These are phyloP conservation scores for Acanthamoeba triangularis DNA, from an alignment of 208 protist species.

Conservation along the genomic window DNA sequence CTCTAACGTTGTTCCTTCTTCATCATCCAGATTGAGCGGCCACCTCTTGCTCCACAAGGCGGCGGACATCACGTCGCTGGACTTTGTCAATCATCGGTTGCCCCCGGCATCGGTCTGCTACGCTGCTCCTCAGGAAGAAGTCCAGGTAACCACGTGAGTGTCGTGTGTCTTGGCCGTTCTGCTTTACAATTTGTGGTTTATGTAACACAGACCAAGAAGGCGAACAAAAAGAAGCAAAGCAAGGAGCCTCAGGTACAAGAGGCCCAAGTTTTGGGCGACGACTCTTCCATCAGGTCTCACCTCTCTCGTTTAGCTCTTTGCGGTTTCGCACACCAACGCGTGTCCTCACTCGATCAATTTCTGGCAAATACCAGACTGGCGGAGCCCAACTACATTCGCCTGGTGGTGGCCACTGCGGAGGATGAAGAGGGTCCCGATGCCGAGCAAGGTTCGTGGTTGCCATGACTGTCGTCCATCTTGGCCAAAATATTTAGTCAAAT, in stretches of 20 bases:
- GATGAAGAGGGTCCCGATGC: slow-evolving; percentile 45
- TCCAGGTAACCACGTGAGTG: background rate
- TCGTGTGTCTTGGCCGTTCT: no score
- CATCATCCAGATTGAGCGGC: background rate
- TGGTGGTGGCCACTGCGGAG: slow-evolving; percentile 8
- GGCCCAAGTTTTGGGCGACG: background rate
- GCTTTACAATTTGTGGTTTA: background rate
- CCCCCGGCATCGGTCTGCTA: slow-evolving; percentile 16
- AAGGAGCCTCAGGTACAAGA: background rate
- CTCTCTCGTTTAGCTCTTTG: background rate
- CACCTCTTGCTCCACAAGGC: slow-evolving; percentile 63
- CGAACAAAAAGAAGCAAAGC: background rate
- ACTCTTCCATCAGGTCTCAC: background rate
- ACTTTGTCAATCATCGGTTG: slow-evolving; percentile 56
- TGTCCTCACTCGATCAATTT: background rate
- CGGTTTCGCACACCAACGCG: no score
- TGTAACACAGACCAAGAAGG: background rate
- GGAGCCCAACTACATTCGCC: slow-evolving; percentile 13
- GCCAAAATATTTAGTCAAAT: background rate
- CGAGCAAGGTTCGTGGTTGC: background rate
- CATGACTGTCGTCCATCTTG: background rate
- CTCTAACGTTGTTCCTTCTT: background rate
- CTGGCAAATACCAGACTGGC: background rate
- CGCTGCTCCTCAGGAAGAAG: background rate
- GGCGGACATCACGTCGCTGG: slow-evolving; percentile 32